These are phyloP conservation scores for Yamadazyma philogaea DNA, from an alignment of 805 yeast species.

Conservation along the genomic window DNA sequence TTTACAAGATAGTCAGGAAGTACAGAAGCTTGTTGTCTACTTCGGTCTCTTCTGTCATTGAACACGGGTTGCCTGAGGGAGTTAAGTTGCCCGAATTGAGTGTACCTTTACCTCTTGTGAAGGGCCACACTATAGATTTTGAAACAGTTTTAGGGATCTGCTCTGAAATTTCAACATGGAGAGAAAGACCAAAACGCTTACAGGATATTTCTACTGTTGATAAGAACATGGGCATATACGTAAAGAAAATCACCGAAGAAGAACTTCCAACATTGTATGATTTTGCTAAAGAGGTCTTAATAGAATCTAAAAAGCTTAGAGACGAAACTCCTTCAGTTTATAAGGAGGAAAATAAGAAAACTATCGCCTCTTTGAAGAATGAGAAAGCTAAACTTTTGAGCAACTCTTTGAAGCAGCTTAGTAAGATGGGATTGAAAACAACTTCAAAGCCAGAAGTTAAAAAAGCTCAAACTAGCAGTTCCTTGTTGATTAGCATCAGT, in stretches of 20 bases:
- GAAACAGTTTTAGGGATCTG: conserved; percentile 21
- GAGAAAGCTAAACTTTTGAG: conserved; percentile 78
- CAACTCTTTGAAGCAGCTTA: conserved; percentile 70
- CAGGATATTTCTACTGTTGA: conserved; percentile 48
- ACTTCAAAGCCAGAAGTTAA: conserved; percentile 65
- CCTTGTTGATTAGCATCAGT: conserved; percentile 56
- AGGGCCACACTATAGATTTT: conserved; percentile 11
- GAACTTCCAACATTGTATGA: conserved; percentile 49
- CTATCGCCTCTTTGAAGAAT: conserved; percentile 62
- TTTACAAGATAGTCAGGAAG: conserved; percentile 80
- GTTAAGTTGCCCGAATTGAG: not conserved
- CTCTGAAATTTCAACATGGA: conserved; percentile 45
- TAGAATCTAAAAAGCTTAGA: conserved; percentile 59
- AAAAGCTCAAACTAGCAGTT: conserved; percentile 58
- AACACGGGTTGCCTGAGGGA: conserved; percentile 44
- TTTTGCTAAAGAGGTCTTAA: conserved; percentile 52
- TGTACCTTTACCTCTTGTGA: conserved; percentile 11
- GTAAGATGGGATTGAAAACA: conserved; percentile 71
- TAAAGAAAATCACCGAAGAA: conserved; percentile 29
- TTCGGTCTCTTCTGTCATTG: conserved; percentile 54
- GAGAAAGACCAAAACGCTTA: conserved; percentile 53
- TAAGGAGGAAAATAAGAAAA: conserved; percentile 72
- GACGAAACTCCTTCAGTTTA: conserved; percentile 73
- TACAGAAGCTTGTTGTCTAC: conserved; percentile 62
- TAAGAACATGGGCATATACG: conserved; percentile 54